Base-by-base conservation (phyloP, 2,329 filamentous ascomycete species). In the Calonectria fujianensis region DNA sequence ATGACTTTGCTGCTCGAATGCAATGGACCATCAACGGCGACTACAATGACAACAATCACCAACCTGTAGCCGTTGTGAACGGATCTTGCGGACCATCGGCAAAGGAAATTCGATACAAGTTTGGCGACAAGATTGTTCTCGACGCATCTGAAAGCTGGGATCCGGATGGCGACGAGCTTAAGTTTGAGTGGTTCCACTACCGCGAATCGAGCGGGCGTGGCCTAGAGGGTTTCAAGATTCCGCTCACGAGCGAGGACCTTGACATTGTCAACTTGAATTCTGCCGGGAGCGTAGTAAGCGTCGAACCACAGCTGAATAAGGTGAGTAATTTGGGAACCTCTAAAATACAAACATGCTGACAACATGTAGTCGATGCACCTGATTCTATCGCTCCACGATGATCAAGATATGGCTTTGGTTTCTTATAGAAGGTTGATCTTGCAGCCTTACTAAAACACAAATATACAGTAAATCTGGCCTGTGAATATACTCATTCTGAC, bases 1-100 rank as follows among this genome's bases (percentile, higher is more conserved):
- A 85, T 59, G 86, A 87, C 74, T 87, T 88, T 76, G 85, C 85
- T 10, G 83, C 85, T 2, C 80, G 86, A 4, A 86, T 88, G 57
- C 82, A 84, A 71, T 88, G 86, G 86, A 84, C 83, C 0, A 50
- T 84, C 31, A 73, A 41, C 7, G 35, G 35, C 7, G 27, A 61
- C 3, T 61, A 61, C 4, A 35, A 61, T 8, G 24, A 39, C n/a
- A 61, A 61, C 35, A 61, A 61, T 20, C 57, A 61, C n/a, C 57
- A 61, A 6, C 57, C 57, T 8, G 35, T 61, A 2, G 57, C 57
- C 7, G 14, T 61, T 29, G 57, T 61, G 8, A 61, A 61, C 9
- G 57, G 57, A 27, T 61, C 57, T 29, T 61, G 57, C 18, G 57
- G 57, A 3, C 57, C 57, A 35, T 39, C 57, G 6, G 57, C 57